Base-by-base conservation (phyloP, 164 flowering plant species). In the Tinospora cordifolia region DNA sequence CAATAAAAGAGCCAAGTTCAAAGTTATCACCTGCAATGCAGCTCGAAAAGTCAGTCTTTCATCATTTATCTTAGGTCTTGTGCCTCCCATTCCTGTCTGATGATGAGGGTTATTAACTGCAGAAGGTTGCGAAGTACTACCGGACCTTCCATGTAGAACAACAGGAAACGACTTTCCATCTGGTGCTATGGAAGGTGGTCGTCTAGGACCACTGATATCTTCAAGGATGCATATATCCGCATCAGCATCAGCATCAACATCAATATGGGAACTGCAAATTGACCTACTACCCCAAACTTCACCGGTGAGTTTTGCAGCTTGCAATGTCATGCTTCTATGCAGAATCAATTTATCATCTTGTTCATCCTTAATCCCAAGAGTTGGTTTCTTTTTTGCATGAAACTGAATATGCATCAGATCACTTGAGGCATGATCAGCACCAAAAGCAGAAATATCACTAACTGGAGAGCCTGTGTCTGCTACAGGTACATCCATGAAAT, bases 201-300 rank as follows among this genome's bases (percentile, higher is more conserved):
- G 75, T 25, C 84, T 76, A 68, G 90, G 88, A 57, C 75, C 79
- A 78, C 90, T 84, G 44, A 84, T 79, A 67, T 87, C 87, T 78
- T 91, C 92, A 74, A 89, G 80, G 65, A 89, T 87, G 69, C 85
- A 86, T 58, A 91, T 22, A 80, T 91, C 93, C 74, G 80, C 63
- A 44, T 88, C 92, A 78, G 81, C 77, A 44, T 69, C 71, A 27
- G 14, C 81, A 63, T 79, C 88, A 69, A 75, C 74, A 75, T 59
- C 54, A 13, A 47, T 3, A 19, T 21, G 70, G 8, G 79, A 69
- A 41, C 41, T 77, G 65, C 69, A 62, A 72, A 71, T 75, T 19
- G 75, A 74, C 12, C 69, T 71, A 74, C 75, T 81, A 58, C 81
- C 72, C n/a, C 75, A 76, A 76, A 78, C 75, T 71, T 81, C 85